A percentile compares a stretch with the other conserved stretches of the same genome.
Evolutionary conservation across 805 yeast species (phyloP).

Genomic region (Yamadazyma laniorum): DNA sequence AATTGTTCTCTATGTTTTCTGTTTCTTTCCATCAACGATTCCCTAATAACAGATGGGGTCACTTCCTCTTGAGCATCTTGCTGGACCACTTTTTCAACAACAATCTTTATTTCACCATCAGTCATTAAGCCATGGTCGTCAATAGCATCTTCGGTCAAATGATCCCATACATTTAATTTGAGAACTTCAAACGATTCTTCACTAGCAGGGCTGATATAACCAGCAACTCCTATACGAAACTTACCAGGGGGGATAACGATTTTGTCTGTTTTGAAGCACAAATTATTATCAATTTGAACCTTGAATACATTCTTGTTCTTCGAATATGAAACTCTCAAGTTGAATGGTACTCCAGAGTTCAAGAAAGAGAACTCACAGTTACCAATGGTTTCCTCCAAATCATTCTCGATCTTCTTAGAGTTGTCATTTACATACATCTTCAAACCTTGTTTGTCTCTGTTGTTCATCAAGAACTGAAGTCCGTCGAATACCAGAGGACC

Average conservation of each 20-base stretch:
- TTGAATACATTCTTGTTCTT: conserved; percentile 46
- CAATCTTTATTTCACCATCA: conserved; percentile 41
- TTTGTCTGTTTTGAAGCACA: conserved; percentile 64
- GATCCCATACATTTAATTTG: conserved; percentile 53
- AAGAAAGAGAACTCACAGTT: conserved; percentile 59
- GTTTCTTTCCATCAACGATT: conserved; percentile 39
- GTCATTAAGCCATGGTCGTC: conserved; percentile 55
- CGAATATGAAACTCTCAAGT: conserved; percentile 63
- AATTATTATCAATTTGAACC: conserved; percentile 68
- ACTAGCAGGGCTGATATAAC: conserved; percentile 29
- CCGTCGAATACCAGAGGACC: conserved; percentile 61
- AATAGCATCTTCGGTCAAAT: conserved; percentile 52
- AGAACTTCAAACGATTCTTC: conserved; percentile 65
- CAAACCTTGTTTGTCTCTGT: conserved; percentile 48
- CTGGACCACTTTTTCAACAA: conserved; percentile 15
- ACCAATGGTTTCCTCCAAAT: conserved; percentile 43
- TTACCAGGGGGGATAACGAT: conserved; percentile 44
- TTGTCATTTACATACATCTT: conserved; percentile 65
- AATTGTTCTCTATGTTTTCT: conserved; percentile 20
- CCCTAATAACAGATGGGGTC: conserved; percentile 25
- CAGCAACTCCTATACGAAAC: conserved; percentile 55
- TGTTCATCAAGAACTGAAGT: conserved; percentile 57
- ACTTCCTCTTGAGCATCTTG: conserved; percentile 1
- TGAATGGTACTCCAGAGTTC: conserved; percentile 68
- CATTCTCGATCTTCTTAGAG: conserved; percentile 28